Percentiles rank a stretch among this genome's conserved stretches.
Conservation (phyloP, 2,329 filamentous ascomycete species). For the Nemania diffusa region DNA sequence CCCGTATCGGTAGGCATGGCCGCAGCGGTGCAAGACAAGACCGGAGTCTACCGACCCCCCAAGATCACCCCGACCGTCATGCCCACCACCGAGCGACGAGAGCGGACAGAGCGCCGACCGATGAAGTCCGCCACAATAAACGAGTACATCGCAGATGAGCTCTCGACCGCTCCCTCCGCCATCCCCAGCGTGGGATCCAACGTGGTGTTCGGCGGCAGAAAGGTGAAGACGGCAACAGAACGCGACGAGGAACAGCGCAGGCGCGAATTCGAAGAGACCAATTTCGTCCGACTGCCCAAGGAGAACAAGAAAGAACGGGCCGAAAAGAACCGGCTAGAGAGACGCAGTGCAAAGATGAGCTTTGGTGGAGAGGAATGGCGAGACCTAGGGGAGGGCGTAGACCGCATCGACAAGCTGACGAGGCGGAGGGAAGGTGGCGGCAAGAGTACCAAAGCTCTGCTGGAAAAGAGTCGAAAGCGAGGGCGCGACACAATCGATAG, state of each 20-base stretch:
- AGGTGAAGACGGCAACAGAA: slow-evolving; percentile 80
- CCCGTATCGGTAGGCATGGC: slow-evolving; percentile 50
- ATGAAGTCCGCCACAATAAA: slow-evolving; percentile 87
- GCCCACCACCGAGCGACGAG: slow-evolving; percentile 73
- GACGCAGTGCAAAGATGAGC: slow-evolving; percentile 67
- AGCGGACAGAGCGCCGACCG: slow-evolving; percentile 69
- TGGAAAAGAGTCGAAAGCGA: slow-evolving; percentile 90
- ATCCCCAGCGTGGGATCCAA: slow-evolving; percentile 93
- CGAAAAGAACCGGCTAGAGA: slow-evolving; percentile 67
- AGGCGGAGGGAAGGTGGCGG: slow-evolving; percentile 70
- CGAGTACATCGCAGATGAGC: slow-evolving; percentile 87
- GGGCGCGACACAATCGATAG: slow-evolving; percentile 75
- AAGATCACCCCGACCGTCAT: slow-evolving; percentile 88
- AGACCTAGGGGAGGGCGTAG: slow-evolving; percentile 82
- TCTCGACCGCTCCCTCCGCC: slow-evolving; percentile 82
- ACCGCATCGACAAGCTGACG: slow-evolving; percentile 86
- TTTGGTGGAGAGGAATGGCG: slow-evolving; percentile 95
- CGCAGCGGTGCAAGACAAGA: slow-evolving; percentile 55
- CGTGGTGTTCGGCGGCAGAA: slow-evolving; percentile 81
- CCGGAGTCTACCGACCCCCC: slow-evolving; percentile 88
- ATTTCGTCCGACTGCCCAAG: slow-evolving; percentile 87
- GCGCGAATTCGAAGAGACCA: slow-evolving; percentile 87
- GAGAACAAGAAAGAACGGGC: slow-evolving; percentile 87
- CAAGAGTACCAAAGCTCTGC: slow-evolving; percentile 66
- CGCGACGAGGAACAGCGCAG: slow-evolving; percentile 81